Evolutionary conservation across 2,329 filamentous ascomycete genomes (phyloP).

Genomic region (Claviceps capensis): DNA sequence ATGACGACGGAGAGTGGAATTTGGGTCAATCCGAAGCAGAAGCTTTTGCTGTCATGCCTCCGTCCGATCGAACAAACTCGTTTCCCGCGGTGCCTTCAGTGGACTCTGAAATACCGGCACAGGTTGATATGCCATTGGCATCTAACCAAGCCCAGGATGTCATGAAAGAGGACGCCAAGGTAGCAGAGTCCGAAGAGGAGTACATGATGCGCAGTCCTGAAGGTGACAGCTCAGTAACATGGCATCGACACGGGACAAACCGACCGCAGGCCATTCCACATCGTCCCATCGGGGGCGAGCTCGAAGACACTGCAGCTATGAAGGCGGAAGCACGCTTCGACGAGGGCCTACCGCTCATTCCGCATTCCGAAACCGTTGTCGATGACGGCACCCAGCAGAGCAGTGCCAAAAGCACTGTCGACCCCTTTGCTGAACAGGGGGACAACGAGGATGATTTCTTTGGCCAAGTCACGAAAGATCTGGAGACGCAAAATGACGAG

Average conservation of each 20-base stretch:
- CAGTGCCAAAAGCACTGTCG: conserved; percentile 12
- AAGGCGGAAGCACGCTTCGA: conserved; percentile 48
- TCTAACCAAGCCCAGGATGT: conserved; percentile 40
- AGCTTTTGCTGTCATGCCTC: conserved; percentile 45
- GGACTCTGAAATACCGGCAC: conserved; percentile 12
- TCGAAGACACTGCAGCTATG: conserved; percentile 26
- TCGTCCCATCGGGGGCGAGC: conserved; percentile 29
- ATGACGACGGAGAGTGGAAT: conserved; percentile 46
- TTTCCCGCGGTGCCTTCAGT: conserved; percentile 43
- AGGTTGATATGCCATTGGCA: conserved; percentile 26
- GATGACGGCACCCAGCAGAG: conserved; percentile 3
- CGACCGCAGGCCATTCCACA: conserved; percentile 14
- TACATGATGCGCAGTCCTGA: conserved; percentile 11
- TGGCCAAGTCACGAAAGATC: conserved; percentile 28
- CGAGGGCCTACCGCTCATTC: conserved; percentile 54
- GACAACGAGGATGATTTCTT: conserved; percentile 53
- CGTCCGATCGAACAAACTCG: conserved; percentile 46
- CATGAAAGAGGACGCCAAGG: conserved; percentile 37
- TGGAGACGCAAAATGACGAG: conserved; percentile 8
- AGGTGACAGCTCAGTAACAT: conserved; percentile 5
- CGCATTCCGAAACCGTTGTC: conserved; percentile 14
- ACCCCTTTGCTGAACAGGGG: conserved; percentile 31
- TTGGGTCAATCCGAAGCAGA: conserved; percentile 38
- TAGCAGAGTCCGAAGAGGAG: conserved; percentile 25
- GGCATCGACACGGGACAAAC: conserved; percentile 5